These are phyloP conservation scores for Closterium sp. DNA, from an alignment of 139 green algal species.

Conservation along the genomic window DNA sequence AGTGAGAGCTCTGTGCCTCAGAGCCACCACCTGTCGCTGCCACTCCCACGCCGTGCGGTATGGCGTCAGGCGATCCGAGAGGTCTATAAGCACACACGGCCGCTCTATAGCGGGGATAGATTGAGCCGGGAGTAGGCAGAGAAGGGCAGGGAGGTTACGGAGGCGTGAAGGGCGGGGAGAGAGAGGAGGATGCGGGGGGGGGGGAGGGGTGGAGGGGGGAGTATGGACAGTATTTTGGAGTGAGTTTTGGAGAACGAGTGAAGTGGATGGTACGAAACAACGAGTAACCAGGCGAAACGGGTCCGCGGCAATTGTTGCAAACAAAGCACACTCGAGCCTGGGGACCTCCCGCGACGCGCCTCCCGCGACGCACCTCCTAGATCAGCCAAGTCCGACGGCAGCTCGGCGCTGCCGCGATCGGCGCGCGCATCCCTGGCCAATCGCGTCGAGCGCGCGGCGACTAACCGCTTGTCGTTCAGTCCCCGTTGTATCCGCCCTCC, in stretches of 20 bases:
- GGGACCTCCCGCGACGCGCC: too few species aligned
- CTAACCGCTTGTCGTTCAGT: too few species aligned
- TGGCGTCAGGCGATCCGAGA: constrained; percentile 23
- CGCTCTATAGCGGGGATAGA: background rate
- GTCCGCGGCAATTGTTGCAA: background rate
- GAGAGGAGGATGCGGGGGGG: too few species aligned
- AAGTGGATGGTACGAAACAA: background rate
- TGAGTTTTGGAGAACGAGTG: background rate
- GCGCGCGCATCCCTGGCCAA: background rate
- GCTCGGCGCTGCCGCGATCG: background rate
- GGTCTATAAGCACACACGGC: constrained; percentile 2
- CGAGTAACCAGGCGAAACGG: background rate
- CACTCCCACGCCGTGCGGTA: constrained; percentile 43
- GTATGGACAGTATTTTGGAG: background rate
- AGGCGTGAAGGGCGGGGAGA: background rate
- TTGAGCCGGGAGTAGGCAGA: background rate
- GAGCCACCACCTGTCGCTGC: constrained; percentile 25
- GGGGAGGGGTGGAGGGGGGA: background rate
- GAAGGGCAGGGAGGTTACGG: background rate
- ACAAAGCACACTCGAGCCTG: background rate
- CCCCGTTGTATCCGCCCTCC: too few species aligned
- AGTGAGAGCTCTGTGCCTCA: background rate
- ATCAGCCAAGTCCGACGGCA: background rate
- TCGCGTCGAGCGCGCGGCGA: background rate
- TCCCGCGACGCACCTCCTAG: background rate